Conservation (phyloP, 2,329 filamentous ascomycete genomes). For the Magnaporthiopsis incrustans region DNA sequence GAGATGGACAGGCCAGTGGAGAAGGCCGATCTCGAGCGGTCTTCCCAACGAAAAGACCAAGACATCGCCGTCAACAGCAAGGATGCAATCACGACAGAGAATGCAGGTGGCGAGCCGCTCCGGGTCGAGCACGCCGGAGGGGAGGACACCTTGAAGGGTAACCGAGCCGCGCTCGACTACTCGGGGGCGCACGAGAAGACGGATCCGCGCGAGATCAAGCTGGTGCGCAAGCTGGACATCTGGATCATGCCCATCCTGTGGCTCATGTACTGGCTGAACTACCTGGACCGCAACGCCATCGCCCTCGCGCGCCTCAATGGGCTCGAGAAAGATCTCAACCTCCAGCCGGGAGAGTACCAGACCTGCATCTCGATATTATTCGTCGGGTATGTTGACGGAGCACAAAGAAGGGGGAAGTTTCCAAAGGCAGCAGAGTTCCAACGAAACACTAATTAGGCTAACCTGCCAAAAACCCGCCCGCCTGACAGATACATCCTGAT, state of each 20-base stretch:
- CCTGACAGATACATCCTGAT: constrained; percentile 9
- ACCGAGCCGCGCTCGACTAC: background rate
- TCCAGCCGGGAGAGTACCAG: constrained; percentile 30
- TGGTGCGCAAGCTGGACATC: constrained; percentile 3
- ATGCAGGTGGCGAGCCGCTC: background rate
- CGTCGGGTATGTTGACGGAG: constrained; percentile 16
- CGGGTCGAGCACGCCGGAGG: background rate
- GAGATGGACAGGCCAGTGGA: no score
- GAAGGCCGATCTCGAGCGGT: no score
- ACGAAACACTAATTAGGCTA: background rate
- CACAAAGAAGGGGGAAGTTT: no score
- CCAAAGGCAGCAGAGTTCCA: background rate
- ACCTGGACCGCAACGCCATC: constrained; percentile 33
- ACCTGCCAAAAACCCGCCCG: background rate
- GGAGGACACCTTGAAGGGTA: background rate
- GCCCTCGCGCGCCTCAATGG: constrained; percentile 31
- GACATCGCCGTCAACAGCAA: no score
- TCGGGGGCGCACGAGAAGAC: constrained; percentile 2
- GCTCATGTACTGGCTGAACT: constrained; percentile 56
- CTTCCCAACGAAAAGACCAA: no score
- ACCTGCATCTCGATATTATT: constrained; percentile 17
- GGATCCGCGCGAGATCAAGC: background rate
- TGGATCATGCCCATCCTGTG: constrained; percentile 4
- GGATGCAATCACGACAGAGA: no score
- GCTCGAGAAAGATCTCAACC: constrained; percentile 31